Percentiles rank a stretch among this genome's conserved stretches.
phyloP scores from a whole-genome alignment of 2,329 filamentous ascomycete genomes.

The Keithomyces neogunnii region DNA sequence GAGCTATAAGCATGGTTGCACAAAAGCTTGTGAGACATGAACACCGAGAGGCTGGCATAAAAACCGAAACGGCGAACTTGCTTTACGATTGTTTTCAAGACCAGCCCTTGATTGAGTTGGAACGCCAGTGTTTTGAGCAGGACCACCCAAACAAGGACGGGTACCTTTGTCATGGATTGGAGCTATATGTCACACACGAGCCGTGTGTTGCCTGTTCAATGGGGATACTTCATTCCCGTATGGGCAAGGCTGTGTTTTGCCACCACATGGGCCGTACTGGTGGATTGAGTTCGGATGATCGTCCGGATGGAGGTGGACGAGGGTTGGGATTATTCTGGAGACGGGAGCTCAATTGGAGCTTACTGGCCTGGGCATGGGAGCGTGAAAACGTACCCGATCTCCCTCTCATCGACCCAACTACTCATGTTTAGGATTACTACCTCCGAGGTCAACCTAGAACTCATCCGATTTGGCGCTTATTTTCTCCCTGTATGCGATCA shows the following conservation, averaged over 20 bases:
- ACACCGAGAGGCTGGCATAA: constrained; percentile 29
- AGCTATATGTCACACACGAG: constrained; percentile 91
- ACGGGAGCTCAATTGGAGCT: constrained; percentile 77
- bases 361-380: constrained; percentile 72
- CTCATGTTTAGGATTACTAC: constrained; percentile 42
- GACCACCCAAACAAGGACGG: constrained; percentile 65
- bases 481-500: background rate
- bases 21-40: constrained; percentile 54
- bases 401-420: constrained; percentile 35
- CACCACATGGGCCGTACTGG: constrained; percentile 73
- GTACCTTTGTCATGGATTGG: constrained; percentile 88
- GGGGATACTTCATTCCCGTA: constrained; percentile 89
- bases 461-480: constrained; percentile 13
- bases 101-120: constrained; percentile 57
- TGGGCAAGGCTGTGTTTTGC: constrained; percentile 76
- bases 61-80: constrained; percentile 30
- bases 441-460: constrained; percentile 28
- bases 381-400: constrained; percentile 30
- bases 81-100: constrained; percentile 60
- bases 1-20: constrained; percentile 77
- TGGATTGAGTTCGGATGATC: constrained; percentile 71
- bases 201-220: constrained; percentile 96
- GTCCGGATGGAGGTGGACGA: constrained; percentile 45
- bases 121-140: constrained; percentile 52
- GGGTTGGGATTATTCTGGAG: constrained; percentile 64